Base-by-base conservation (phyloP, 306 rosid species). In the Sechiopsis laciniata region DNA sequence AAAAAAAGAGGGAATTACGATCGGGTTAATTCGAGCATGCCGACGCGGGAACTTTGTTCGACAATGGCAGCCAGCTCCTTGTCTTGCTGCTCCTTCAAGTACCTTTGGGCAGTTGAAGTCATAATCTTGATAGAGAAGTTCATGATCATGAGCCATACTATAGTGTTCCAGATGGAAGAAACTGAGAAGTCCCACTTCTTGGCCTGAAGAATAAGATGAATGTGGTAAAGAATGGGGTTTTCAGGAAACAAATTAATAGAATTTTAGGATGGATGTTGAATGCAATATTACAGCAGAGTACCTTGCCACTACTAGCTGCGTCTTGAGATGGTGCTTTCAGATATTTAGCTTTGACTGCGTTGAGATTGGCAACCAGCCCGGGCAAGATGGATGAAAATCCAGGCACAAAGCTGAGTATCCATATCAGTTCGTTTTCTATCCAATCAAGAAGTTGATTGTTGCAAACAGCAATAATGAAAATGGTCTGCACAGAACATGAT, bases 131-230 rank as follows among this genome's bases (percentile, higher is more conserved):
- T 76, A 58, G 88, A 89, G 84, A 89, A 95, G 85, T 95, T 91
- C 84, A 89, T 56, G 51, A 95, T 96, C 99, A 95, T 95, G 60
- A 95, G 91, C 99, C 99, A 95, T 55, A 95, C 99, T 46, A 95
- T 24, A 1, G 95, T 83, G 84, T 85, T 95, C 99, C 99, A 95
- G 55, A 91, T 46, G 10, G 93, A 79, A 21, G 97, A 59, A 46
- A 95, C 80, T 2, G 99, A 95, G 73, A 95, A 88, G 82, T 87
- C 92, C 99, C 97, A 95, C 65, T 77, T 88, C 72, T 86, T 87
- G 20, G 74, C 92, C 99, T 95, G 85, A 56, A 15, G 6, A 8
- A 42, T 22, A 12, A 24, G 16, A 15, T 59, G 65, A 59, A 57
- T 57, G n/a, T 24, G 19, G 14, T 48, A 48, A 60, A 67, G 19